phyloP scores from a whole-genome alignment of 2,329 filamentous ascomycete species.

The Aspergillus uvarum region DNA sequence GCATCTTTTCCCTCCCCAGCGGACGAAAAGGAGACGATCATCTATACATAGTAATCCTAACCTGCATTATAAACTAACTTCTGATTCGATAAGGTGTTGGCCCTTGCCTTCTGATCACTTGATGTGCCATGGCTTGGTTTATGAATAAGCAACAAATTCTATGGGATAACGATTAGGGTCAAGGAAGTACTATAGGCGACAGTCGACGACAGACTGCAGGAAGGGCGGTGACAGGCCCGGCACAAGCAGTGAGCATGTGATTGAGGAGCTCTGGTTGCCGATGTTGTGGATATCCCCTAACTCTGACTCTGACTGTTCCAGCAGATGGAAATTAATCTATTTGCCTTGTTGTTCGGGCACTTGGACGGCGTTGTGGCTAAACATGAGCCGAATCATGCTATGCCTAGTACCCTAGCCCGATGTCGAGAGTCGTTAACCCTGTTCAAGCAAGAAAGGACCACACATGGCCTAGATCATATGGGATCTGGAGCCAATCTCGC shows the following conservation, averaged over 20 bases:
- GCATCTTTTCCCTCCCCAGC: not conserved
- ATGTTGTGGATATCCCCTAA: not conserved
- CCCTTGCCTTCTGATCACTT: conserved; percentile 15
- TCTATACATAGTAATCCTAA: conserved; percentile 10
- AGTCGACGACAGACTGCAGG: too few species aligned
- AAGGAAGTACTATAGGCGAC: too few species aligned
- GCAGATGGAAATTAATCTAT: not conserved
- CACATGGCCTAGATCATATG: not conserved
- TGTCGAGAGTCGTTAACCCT: not conserved
- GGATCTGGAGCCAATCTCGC: not conserved
- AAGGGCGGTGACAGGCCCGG: not conserved
- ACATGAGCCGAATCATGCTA: conserved; percentile 7
- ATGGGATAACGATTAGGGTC: too few species aligned
- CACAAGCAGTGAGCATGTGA: not conserved
- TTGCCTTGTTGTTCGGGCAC: not conserved
- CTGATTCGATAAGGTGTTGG: not conserved
- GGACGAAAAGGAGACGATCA: conserved; percentile 6
- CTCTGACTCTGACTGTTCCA: not conserved
- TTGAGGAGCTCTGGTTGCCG: not conserved
- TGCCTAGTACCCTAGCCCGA: conserved; percentile 1
- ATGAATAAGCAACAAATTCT: not conserved
- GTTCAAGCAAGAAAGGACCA: too few species aligned
- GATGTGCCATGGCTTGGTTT: conserved; percentile 8
- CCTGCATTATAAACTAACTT: not conserved
- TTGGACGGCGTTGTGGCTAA: not conserved